A percentile compares a stretch with the other conserved stretches of the same genome.
These are phyloP conservation scores for Malus hybrid DNA, from an alignment of 331 rosid genomes.

Conservation along the genomic window DNA sequence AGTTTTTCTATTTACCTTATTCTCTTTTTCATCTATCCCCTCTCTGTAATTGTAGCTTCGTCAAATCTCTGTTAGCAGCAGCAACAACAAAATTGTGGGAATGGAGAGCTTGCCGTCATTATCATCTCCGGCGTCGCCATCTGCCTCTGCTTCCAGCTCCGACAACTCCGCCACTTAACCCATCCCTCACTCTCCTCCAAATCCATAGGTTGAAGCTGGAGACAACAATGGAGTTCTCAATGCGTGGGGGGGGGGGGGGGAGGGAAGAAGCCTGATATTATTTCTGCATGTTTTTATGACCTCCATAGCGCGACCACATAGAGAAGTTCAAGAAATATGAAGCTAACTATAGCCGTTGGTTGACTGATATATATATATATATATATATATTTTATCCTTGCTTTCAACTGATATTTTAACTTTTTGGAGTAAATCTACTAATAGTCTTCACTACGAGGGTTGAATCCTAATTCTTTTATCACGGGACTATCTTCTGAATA, in stretches of 20 bases:
- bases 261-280: constrained; percentile 24
- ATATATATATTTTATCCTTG: too few relatives aligned
- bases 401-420: too few relatives aligned
- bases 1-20: background rate
- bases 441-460: too few relatives aligned
- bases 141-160: constrained; percentile 25
- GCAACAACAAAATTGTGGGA: background rate
- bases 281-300: constrained; percentile 10
- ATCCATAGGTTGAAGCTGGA: constrained; percentile 27
- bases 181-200: constrained; percentile 13
- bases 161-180: constrained; percentile 24
- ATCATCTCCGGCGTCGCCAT: constrained; percentile 20
- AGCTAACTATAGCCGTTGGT: constrained; percentile 34
- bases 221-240: constrained; percentile 6
- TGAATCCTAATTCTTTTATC: too few relatives aligned
- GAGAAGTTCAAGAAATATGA: constrained; percentile 45
- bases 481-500: too few relatives aligned
- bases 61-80: background rate
- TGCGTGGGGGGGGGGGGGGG: background rate
- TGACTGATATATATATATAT: constrained; percentile 14
- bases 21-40: background rate
- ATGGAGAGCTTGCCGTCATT: constrained; percentile 25
- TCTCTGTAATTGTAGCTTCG: background rate
- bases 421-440: too few relatives aligned
- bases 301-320: constrained; percentile 11